Percentiles rank a stretch among this genome's conserved stretches.
Evolutionary conservation across 2,329 filamentous ascomycete genomes (phyloP).

Genomic region (Sclerotinia subarctica): DNA sequence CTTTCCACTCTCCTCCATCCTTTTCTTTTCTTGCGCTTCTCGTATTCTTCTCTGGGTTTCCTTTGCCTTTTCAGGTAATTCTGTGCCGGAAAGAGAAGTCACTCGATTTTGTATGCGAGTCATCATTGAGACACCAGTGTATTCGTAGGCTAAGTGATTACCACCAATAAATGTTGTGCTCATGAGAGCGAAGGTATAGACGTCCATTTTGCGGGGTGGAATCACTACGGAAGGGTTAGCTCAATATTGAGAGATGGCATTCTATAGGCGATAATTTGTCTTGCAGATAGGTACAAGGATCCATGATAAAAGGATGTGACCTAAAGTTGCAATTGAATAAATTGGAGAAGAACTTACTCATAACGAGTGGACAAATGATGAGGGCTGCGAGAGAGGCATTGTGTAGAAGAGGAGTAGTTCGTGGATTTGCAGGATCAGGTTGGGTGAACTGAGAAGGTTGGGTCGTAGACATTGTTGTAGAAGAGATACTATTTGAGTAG

Average conservation of each 20-base stretch:
- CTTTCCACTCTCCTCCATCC: slow-evolving; percentile 20
- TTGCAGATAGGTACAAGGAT: background rate
- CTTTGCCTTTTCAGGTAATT: slow-evolving; percentile 30
- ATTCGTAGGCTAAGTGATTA: slow-evolving; percentile 36
- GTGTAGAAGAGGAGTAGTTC: slow-evolving; percentile 25
- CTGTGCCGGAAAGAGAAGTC: background rate
- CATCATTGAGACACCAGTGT: slow-evolving; percentile 34
- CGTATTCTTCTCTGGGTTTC: slow-evolving; percentile 30
- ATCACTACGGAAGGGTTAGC: slow-evolving; percentile 38
- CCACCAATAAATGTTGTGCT: slow-evolving; percentile 38
- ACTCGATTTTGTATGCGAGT: slow-evolving; percentile 22
- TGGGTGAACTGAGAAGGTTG: slow-evolving; percentile 5
- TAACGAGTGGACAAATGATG: slow-evolving; percentile 52
- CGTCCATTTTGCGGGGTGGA: slow-evolving; percentile 60
- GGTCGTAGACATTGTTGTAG: slow-evolving; percentile 6
- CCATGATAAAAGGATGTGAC: background rate
- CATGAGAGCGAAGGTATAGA: slow-evolving; percentile 55
- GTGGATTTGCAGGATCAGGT: slow-evolving; percentile 5
- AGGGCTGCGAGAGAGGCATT: slow-evolving; percentile 45
- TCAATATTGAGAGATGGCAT: background rate
- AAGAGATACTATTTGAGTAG: background rate
- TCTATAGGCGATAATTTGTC: background rate
- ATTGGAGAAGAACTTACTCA: slow-evolving; percentile 26
- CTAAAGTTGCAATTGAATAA: background rate
- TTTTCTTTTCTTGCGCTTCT: slow-evolving; percentile 27